These are phyloP conservation scores for Melanopsichium pennsylvanicum DNA, from an alignment of 1,284 basidiomycete genomes.

Conservation along the genomic window DNA sequence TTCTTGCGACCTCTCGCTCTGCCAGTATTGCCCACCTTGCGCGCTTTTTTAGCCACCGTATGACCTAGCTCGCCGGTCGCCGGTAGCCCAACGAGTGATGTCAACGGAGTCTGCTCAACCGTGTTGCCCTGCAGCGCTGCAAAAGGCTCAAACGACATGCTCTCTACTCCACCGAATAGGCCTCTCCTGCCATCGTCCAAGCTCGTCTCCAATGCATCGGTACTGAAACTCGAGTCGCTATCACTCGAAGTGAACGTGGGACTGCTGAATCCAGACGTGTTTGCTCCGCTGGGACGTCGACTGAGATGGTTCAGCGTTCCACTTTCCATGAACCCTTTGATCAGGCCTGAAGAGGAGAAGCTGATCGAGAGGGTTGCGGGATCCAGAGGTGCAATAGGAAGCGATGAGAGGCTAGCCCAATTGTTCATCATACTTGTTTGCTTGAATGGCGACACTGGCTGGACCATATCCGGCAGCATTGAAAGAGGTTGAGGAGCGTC, in stretches of 20 bases:
- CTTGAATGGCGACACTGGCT: constrained; percentile 44
- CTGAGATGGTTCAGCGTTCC: constrained; percentile 14
- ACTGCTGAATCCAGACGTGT: constrained; percentile 22
- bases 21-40: neutral
- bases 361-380: constrained; percentile 13
- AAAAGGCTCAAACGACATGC: constrained; percentile 40
- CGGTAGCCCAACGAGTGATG: constrained; percentile 28
- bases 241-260: constrained; percentile 37
- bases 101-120: constrained; percentile 34
- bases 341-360: constrained; percentile 1
- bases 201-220: constrained; percentile 17
- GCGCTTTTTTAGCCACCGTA: neutral
- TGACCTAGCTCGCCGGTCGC: constrained; percentile 1
- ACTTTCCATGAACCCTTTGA: constrained; percentile 16
- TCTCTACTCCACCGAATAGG: constrained; percentile 23
- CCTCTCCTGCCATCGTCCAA: constrained; percentile 19
- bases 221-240: constrained; percentile 35
- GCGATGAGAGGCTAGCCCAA: constrained; percentile 26
- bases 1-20: constrained; percentile 20
- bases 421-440: constrained; percentile 36
- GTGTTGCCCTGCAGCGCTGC: constrained; percentile 8
- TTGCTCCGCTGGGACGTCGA: constrained; percentile 10
- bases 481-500: constrained; percentile 10
- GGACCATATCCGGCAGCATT: constrained; percentile 13
- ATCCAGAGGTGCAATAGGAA: constrained; percentile 21